A percentile compares a stretch with the other conserved stretches of the same genome.
phyloP scores from a whole-genome alignment of 75 land plant species.

The Gnetum montanum region DNA sequence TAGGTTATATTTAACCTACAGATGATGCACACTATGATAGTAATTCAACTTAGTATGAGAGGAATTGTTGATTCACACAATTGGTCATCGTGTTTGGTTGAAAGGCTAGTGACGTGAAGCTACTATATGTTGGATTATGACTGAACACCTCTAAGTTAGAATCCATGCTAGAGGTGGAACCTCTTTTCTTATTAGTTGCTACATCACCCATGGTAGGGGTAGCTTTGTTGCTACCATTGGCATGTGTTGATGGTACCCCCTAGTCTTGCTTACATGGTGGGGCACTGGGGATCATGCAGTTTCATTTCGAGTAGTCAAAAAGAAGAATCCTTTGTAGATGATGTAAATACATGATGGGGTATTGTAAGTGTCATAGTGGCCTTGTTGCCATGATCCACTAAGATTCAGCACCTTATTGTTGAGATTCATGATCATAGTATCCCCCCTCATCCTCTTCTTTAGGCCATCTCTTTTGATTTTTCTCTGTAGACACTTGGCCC shows the following conservation, averaged over 20 bases:
- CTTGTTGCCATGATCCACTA: constrained; percentile 33
- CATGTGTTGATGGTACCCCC: constrained; percentile 37
- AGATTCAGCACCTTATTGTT: not conserved
- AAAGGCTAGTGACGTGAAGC: constrained; percentile 48
- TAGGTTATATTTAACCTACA: constrained; percentile 5
- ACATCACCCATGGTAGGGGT: not conserved
- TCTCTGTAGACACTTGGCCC: too few relatives aligned
- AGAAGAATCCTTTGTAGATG: not conserved
- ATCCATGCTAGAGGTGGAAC: constrained; percentile 30
- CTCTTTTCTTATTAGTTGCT: not conserved
- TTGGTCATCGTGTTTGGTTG: constrained; percentile 40
- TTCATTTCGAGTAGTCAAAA: not conserved
- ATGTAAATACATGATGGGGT: constrained; percentile 10
- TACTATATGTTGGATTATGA: constrained; percentile 52
- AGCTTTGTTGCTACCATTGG: constrained; percentile 31
- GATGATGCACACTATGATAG: constrained; percentile 33
- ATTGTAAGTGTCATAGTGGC: constrained; percentile 23
- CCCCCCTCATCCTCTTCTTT: too few relatives aligned
- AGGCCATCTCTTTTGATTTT: too few relatives aligned
- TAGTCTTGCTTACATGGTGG: constrained; percentile 48
- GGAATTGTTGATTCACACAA: constrained; percentile 39
- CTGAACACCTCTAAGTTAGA: constrained; percentile 60
- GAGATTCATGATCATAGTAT: too few relatives aligned
- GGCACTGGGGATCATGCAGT: constrained; percentile 29
- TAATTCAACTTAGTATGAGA: constrained; percentile 42